Percentiles rank a stretch among this genome's conserved stretches.
Evolutionary conservation across 2,329 filamentous ascomycete genomes (phyloP).

Genomic region (Colletotrichum magnum): DNA sequence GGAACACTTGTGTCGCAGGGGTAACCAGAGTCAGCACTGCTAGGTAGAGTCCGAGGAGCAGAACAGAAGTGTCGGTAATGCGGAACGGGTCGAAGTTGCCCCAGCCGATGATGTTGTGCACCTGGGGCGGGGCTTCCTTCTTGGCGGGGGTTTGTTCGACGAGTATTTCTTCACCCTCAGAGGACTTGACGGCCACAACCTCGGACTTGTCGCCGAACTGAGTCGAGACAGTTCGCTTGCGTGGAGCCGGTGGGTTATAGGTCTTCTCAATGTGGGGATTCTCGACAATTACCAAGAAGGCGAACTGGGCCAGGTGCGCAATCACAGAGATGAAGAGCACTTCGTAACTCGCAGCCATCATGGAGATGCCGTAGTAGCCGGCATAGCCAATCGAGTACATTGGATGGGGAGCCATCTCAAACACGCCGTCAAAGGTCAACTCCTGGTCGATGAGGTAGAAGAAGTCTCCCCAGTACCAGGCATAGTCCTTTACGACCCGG

Average conservation of each 20-base stretch:
- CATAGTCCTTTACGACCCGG: conserved; percentile 97
- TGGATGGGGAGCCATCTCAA: conserved; percentile 98
- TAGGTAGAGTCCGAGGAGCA: conserved; percentile 84
- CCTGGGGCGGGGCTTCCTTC: conserved; percentile 69
- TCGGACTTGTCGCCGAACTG: conserved; percentile 46
- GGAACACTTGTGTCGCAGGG: conserved; percentile 81
- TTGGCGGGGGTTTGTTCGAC: conserved; percentile 43
- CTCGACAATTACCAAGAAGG: conserved; percentile 91
- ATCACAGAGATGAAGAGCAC: conserved; percentile 97
- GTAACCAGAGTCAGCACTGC: conserved; percentile 81
- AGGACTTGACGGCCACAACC: conserved; percentile 26
- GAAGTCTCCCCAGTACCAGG: conserved; percentile 99
- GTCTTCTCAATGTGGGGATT: conserved; percentile 98
- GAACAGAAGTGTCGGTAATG: conserved; percentile 84
- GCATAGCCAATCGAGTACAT: conserved; percentile 99
- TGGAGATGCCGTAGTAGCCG: conserved; percentile 97
- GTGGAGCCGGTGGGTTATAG: conserved; percentile 91
- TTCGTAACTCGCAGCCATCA: conserved; percentile 98
- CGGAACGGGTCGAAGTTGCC: conserved; percentile 91
- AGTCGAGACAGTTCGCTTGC: conserved; percentile 62
- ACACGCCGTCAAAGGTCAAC: conserved; percentile 97
- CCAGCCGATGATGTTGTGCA: conserved; percentile 87
- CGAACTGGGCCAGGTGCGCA: conserved; percentile 94
- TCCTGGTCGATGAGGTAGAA: conserved; percentile 99
- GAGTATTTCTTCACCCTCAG: conserved; percentile 37